phyloP scores from a whole-genome alignment of 768 basidiomycete species.

The Suillus lakei region DNA sequence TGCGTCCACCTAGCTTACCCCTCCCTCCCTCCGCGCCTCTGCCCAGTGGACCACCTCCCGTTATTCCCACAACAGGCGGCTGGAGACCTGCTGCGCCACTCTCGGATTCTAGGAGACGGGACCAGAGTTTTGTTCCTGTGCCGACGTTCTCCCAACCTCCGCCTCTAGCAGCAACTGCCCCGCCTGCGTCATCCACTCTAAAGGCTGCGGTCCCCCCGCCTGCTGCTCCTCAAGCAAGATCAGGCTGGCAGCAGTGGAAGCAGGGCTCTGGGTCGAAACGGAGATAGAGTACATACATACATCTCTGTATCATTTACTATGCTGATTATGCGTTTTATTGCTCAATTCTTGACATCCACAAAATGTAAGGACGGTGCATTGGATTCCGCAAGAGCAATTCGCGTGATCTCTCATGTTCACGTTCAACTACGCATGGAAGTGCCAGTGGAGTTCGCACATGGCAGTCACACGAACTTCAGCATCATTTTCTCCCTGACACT shows the following conservation, averaged over 20 bases:
- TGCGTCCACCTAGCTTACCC: constrained; percentile 5
- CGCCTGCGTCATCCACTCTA: constrained; percentile 13
- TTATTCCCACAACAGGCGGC: constrained; percentile 18
- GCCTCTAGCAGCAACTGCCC: constrained; percentile 12
- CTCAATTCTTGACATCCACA: constrained; percentile 1
- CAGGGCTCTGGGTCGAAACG: constrained; percentile 25
- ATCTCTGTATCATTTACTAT: neutral
- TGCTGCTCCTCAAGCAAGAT: constrained; percentile 29
- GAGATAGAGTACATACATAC: constrained; percentile 18
- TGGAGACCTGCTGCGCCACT: constrained; percentile 17
- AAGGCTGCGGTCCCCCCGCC: constrained; percentile 24
- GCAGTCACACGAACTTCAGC: too few relatives aligned
- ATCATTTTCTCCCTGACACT: too few relatives aligned
- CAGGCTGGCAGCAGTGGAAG: constrained; percentile 63
- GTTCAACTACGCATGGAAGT: too few relatives aligned
- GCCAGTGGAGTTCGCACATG: too few relatives aligned
- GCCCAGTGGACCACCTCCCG: constrained; percentile 11
- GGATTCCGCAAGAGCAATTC: neutral
- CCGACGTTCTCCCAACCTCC: constrained; percentile 8
- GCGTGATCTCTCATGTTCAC: neutral
- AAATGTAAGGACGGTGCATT: neutral
- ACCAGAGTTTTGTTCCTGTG: constrained; percentile 11
- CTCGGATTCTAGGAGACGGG: constrained; percentile 2
- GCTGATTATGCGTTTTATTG: neutral
- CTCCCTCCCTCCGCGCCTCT: constrained; percentile 13